Conservation (phyloP, 2,329 filamentous ascomycete genomes). For the Claviceps sp. region DNA sequence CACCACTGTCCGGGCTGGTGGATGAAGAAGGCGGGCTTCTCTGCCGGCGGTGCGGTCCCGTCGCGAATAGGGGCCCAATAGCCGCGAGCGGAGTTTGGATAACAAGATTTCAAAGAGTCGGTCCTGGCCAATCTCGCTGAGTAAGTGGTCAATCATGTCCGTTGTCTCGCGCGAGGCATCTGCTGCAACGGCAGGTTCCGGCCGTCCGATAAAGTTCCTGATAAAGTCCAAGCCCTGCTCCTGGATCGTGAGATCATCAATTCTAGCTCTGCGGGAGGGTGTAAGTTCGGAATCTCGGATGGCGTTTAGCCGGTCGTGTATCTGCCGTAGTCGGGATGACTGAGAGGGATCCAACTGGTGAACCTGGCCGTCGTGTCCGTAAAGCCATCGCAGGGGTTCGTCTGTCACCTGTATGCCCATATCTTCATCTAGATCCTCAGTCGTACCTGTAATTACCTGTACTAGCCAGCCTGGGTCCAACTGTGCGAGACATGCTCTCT, state of each 20-base stretch:
- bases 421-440: conserved; percentile 41
- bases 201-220: conserved; percentile 69
- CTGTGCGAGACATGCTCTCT: conserved; percentile 64
- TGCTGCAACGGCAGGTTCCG: conserved; percentile 33
- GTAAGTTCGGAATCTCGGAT: conserved; percentile 56
- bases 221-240: conserved; percentile 85
- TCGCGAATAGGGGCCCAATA: conserved; percentile 38
- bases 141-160: conserved; percentile 75
- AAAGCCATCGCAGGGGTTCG: conserved; percentile 27
- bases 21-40: conserved; percentile 39
- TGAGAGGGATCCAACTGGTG: conserved; percentile 20
- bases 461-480: conserved; percentile 71
- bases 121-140: conserved; percentile 61
- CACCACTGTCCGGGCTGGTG: conserved; percentile 57
- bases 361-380: conserved; percentile 18
- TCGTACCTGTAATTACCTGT: conserved; percentile 48
- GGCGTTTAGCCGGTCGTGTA: conserved; percentile 33
- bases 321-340: conserved; percentile 32
- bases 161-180: conserved; percentile 36
- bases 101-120: conserved; percentile 70
- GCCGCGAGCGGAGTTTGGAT: conserved; percentile 56
- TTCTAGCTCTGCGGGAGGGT: conserved; percentile 51
- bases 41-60: conserved; percentile 19
- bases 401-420: conserved; percentile 40
- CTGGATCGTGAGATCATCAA: conserved; percentile 74